A percentile compares a stretch with the other conserved stretches of the same genome.
phyloP scores from a whole-genome alignment of 2,329 filamentous ascomycete species.

The Dendrostoma leiphaemia region DNA sequence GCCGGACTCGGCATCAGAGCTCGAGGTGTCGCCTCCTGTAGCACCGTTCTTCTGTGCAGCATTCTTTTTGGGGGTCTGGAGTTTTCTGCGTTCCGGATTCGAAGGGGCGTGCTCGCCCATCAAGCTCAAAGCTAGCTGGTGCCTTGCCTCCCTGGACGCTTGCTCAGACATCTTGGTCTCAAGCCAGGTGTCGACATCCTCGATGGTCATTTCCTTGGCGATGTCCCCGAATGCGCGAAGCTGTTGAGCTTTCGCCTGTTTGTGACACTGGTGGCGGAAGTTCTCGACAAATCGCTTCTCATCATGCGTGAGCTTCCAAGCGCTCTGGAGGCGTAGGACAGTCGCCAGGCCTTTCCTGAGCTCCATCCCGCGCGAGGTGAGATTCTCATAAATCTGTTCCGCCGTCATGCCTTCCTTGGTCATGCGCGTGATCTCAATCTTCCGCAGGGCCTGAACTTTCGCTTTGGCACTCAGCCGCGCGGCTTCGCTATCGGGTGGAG shows the following conservation, averaged over 20 bases:
- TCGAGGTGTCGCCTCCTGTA: background rate
- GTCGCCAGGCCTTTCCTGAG: conserved; percentile 21
- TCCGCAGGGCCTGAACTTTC: conserved; percentile 12
- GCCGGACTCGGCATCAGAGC: background rate
- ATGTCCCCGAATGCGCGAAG: conserved; percentile 11
- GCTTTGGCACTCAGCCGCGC: conserved; percentile 15
- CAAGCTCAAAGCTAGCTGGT: conserved; percentile 15
- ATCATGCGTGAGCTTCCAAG: conserved; percentile 17
- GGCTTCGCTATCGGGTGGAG: conserved; percentile 18
- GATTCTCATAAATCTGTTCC: conserved; percentile 17
- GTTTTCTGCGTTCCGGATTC: conserved; percentile 9
- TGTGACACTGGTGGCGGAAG: conserved; percentile 18
- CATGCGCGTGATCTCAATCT: conserved; percentile 22
- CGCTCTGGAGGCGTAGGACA: conserved; percentile 21
- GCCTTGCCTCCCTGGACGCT: conserved; percentile 6
- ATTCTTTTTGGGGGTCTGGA: conserved; percentile 5
- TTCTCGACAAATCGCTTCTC: conserved; percentile 16
- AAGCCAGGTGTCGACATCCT: conserved; percentile 3
- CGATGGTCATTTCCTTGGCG: conserved; percentile 7
- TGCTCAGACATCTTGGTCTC: conserved; percentile 6
- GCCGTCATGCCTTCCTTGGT: conserved; percentile 19
- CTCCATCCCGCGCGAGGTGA: conserved; percentile 20
- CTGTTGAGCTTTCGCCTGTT: conserved; percentile 13
- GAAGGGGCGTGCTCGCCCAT: conserved; percentile 15
- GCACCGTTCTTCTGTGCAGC: background rate